Evolutionary conservation across 1,139 yeast genomes (phyloP).

Genomic region (Komagataea norvegica): DNA sequence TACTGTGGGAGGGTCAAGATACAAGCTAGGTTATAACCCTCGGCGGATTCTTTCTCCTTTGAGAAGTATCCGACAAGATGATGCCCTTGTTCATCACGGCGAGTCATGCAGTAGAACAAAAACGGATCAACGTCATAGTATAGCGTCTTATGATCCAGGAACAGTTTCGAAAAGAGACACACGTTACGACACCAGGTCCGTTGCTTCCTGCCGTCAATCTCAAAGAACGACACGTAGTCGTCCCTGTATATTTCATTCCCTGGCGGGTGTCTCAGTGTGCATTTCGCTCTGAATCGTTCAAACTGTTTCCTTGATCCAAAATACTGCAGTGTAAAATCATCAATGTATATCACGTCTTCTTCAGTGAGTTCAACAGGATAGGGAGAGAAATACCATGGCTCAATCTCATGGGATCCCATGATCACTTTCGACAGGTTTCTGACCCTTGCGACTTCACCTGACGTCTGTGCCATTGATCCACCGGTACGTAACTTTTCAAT

Average conservation of each 20-base stretch:
- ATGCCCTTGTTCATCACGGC: constrained; percentile 82
- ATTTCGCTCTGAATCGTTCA: constrained; percentile 82
- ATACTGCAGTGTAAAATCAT: constrained; percentile 85
- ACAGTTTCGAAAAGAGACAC: constrained; percentile 80
- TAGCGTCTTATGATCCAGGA: constrained; percentile 89
- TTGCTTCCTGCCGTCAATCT: constrained; percentile 93
- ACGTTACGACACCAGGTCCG: constrained; percentile 95
- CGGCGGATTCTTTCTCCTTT: constrained; percentile 93
- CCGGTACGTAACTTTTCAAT: constrained; percentile 86
- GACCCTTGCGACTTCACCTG: constrained; percentile 86
- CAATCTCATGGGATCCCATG: constrained; percentile 87
- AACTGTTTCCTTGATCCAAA: constrained; percentile 89
- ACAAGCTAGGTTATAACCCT: constrained; percentile 96
- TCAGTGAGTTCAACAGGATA: constrained; percentile 94
- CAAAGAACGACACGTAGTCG: constrained; percentile 80
- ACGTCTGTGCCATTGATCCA: constrained; percentile 93
- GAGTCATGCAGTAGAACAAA: constrained; percentile 90
- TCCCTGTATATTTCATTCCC: constrained; percentile 97
- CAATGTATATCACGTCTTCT: constrained; percentile 81
- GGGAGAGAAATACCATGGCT: constrained; percentile 98
- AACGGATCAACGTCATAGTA: constrained; percentile 98
- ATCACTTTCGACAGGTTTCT: constrained; percentile 74
- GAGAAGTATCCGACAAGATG: constrained; percentile 95
- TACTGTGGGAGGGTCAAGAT: constrained; percentile 92
- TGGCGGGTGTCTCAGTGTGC: constrained; percentile 90